Conservation (phyloP, 2,329 filamentous ascomycete genomes). For the Helminthosporium solani region DNA sequence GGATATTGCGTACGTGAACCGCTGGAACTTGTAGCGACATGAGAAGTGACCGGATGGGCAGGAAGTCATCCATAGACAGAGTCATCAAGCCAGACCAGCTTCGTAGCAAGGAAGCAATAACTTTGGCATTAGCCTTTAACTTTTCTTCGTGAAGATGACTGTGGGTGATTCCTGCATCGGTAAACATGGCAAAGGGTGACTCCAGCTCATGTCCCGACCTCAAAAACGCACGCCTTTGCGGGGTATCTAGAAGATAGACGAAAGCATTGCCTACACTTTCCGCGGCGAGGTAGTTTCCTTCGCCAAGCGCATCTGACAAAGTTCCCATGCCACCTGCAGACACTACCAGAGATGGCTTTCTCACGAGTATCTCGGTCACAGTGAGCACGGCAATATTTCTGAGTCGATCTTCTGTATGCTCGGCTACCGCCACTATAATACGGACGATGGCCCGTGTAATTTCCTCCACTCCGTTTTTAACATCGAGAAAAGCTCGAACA, state of each 20-base stretch:
- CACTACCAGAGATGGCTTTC: slow-evolving; percentile 77
- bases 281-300: slow-evolving; percentile 88
- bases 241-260: slow-evolving; percentile 83
- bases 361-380: slow-evolving; percentile 84
- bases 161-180: slow-evolving; percentile 66
- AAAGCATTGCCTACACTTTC: slow-evolving; percentile 88
- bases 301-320: slow-evolving; percentile 86
- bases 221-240: slow-evolving; percentile 77
- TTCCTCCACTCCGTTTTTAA: slow-evolving; percentile 89
- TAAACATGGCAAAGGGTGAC: slow-evolving; percentile 83
- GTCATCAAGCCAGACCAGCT: slow-evolving; percentile 92
- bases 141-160: slow-evolving; percentile 57
- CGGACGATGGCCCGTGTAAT: slow-evolving; percentile 84
- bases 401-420: slow-evolving; percentile 80
- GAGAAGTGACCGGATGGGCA: slow-evolving; percentile 79
- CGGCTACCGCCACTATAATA: slow-evolving; percentile 86
- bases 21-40: slow-evolving; percentile 62
- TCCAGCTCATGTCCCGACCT: slow-evolving; percentile 87
- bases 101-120: slow-evolving; percentile 87
- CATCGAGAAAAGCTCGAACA: slow-evolving; percentile 88
- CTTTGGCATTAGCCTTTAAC: slow-evolving; percentile 83
- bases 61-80: slow-evolving; percentile 83
- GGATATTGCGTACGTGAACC: slow-evolving; percentile 65
- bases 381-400: slow-evolving; percentile 91
- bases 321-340: slow-evolving; percentile 81